Conservation (phyloP, 768 basidiomycete genomes). For the Collybia nuda region DNA sequence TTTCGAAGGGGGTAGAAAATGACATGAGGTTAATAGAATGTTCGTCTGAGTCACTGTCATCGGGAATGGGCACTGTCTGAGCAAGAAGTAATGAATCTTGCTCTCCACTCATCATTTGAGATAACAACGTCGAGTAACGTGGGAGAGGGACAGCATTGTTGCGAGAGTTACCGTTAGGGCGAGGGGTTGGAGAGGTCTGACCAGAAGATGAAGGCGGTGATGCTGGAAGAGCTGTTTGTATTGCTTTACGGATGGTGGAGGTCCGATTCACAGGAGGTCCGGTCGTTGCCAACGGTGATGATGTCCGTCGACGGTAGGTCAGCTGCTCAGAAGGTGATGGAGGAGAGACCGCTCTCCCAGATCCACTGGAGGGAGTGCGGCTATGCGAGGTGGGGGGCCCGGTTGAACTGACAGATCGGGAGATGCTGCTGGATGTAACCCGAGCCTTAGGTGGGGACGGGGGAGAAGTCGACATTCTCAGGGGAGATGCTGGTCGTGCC, state of each 20-base stretch:
- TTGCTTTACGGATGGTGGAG: slow-evolving; percentile 36
- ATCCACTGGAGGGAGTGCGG: slow-evolving; percentile 36
- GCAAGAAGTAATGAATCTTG: slow-evolving; percentile 72
- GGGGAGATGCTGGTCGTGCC: slow-evolving; percentile 47
- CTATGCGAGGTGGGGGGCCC: slow-evolving; percentile 32
- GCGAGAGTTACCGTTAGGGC: slow-evolving; percentile 20
- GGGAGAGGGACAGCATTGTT: slow-evolving; percentile 32
- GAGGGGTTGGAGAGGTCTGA: slow-evolving; percentile 29
- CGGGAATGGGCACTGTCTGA: slow-evolving; percentile 72
- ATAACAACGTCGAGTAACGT: slow-evolving; percentile 40
- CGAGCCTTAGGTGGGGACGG: slow-evolving; percentile 38
- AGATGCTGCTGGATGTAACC: slow-evolving; percentile 24
- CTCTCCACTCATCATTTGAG: slow-evolving; percentile 33
- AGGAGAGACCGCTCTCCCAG: slow-evolving; percentile 38
- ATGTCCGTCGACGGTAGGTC: slow-evolving; percentile 41
- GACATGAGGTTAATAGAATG: slow-evolving; percentile 64
- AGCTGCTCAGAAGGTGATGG: slow-evolving; percentile 37
- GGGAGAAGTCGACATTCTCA: slow-evolving; percentile 48
- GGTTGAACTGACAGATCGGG: slow-evolving; percentile 44
- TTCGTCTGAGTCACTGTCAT: slow-evolving; percentile 70
- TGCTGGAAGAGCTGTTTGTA: slow-evolving; percentile 35
- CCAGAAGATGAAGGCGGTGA: slow-evolving; percentile 33
- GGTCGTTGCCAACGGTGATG: slow-evolving; percentile 44
- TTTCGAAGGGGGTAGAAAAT: slow-evolving; percentile 69
- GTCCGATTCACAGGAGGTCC: slow-evolving; percentile 28